Percentiles rank a stretch among this genome's conserved stretches.
These are phyloP conservation scores for Nepenthes gracilis DNA, from an alignment of 148 eudicot genomes.

Conservation along the genomic window DNA sequence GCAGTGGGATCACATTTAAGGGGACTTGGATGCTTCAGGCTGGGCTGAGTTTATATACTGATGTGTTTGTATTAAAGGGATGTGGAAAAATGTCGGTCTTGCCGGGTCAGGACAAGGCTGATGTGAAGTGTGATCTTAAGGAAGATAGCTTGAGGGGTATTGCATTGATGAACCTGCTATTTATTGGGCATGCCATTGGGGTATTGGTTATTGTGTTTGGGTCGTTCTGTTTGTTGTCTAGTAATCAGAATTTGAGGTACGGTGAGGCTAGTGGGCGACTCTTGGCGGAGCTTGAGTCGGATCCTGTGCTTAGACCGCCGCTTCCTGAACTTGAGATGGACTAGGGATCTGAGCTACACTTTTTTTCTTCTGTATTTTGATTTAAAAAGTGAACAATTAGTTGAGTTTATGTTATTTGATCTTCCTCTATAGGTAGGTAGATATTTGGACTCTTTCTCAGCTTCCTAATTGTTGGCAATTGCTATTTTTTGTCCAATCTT, in stretches of 20 bases:
- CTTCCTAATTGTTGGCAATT: no score
- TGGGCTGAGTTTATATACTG: constrained; percentile 59
- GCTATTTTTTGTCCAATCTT: no score
- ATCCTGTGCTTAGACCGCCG: constrained; percentile 26
- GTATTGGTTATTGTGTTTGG: constrained; percentile 35
- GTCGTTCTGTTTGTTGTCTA: constrained; percentile 39
- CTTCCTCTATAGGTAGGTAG: no score
- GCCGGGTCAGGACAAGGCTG: constrained; percentile 25
- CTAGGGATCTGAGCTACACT: constrained; percentile 5
- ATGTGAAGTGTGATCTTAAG: constrained; percentile 71
- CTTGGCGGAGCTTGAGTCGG: constrained; percentile 47
- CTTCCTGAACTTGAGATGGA: constrained; percentile 58
- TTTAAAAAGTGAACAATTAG: neutral
- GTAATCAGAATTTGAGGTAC: constrained; percentile 26
- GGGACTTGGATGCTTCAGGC: constrained; percentile 74
- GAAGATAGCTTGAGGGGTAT: constrained; percentile 61
- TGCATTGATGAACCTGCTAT: constrained; percentile 61
- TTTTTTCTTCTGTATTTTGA: constrained; percentile 1
- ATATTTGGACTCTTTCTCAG: no score
- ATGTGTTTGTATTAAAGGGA: constrained; percentile 52
- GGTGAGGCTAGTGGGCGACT: constrained; percentile 42
- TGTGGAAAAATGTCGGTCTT: constrained; percentile 31
- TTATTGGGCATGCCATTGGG: constrained; percentile 52
- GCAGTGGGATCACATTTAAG: constrained; percentile 53
- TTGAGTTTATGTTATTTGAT: neutral